A percentile compares a stretch with the other conserved stretches of the same genome.
phyloP scores from a whole-genome alignment of 805 yeast genomes.

The Candida stauntonica region DNA sequence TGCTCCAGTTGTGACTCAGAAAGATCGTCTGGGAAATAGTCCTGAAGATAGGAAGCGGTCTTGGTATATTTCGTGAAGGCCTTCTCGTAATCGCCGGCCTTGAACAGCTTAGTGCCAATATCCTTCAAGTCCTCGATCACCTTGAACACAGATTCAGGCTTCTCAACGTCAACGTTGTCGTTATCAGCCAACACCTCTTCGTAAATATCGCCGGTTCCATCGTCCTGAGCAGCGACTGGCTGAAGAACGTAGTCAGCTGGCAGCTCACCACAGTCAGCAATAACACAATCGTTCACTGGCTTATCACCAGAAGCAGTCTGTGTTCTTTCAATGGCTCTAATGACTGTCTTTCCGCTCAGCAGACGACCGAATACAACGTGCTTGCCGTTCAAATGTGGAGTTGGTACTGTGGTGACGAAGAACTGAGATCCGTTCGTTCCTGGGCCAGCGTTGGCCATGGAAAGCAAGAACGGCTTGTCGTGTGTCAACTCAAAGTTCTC shows the following conservation, averaged over 20 bases:
- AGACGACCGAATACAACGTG: slow-evolving; percentile 96
- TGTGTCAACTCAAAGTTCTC: slow-evolving; percentile 78
- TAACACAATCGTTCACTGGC: slow-evolving; percentile 67
- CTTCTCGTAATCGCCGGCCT: slow-evolving; percentile 49
- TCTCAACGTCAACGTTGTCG: slow-evolving; percentile 50
- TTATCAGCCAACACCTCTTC: slow-evolving; percentile 78
- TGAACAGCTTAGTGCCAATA: slow-evolving; percentile 73
- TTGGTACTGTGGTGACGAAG: slow-evolving; percentile 86
- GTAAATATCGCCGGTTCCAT: slow-evolving; percentile 81
- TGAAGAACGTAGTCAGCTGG: slow-evolving; percentile 51
- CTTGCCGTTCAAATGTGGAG: slow-evolving; percentile 93
- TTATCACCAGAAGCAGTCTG: slow-evolving; percentile 63
- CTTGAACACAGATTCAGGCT: slow-evolving; percentile 61
- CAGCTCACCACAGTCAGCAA: slow-evolving; percentile 75
- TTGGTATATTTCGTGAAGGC: slow-evolving; percentile 71
- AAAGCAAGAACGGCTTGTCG: slow-evolving; percentile 79
- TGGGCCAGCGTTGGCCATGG: slow-evolving; percentile 98
- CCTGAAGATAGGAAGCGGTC: slow-evolving; percentile 64
- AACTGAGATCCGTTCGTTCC: slow-evolving; percentile 95
- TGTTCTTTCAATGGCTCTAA: slow-evolving; percentile 69
- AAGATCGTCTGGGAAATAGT: slow-evolving; percentile 70
- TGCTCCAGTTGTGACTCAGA: slow-evolving; percentile 47
- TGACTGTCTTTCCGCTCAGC: slow-evolving; percentile 73
- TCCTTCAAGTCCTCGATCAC: slow-evolving; percentile 66
- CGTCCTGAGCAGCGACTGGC: slow-evolving; percentile 47